Evolutionary conservation across 306 rosid genomes (phyloP), one percentile per base, ranked within the genome.

Genomic region (Potentilla sterilis): DNA sequence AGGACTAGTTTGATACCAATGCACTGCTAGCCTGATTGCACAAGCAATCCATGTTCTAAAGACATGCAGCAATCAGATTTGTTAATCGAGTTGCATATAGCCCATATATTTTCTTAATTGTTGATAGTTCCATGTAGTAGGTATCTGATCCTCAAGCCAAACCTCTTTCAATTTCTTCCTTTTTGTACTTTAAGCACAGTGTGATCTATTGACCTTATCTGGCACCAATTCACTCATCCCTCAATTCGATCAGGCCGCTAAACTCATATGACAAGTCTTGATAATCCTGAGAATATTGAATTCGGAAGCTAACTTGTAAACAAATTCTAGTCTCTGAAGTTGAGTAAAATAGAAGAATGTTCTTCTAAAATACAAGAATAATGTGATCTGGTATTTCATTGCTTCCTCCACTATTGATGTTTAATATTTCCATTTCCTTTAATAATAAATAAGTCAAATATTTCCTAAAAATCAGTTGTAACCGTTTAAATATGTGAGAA

Each of bases 211-310:
- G 11, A 2, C 2, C 14, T 11, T 44, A 44, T 44, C 13, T 44
- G 48, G 15, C 14, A 44, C 48, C 3, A 44, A 2, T 48, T 3
- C 54, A 48, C 6, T 7, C 1, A 41, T 14, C n/a, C 54, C 52
- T 51, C 15, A 19, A 19, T 48, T n/a, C n/a, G n/a, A n/a, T n/a
- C n/a, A n/a, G n/a, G n/a, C n/a, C n/a, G n/a, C n/a, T n/a, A n/a
- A n/a, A n/a, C 87, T 96, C 99, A 34, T 84, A 83, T 66, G 98
- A 89, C 84, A 92, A 97, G 82, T 87, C 92, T 83, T 88, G 97
- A 86, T 89, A 84, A 83, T 92, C 99, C 86, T 86, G 93, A 82
- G 98, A 98, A 82, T 96, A 96, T 80, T 96, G 97, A 83, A 96
- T 97, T 73, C 98, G 89, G 80, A 86, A 89, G 82, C 97, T 90